A percentile compares a stretch with the other conserved stretches of the same genome.
phyloP scores from a whole-genome alignment of 805 yeast species.

The Candida stauntonica region DNA sequence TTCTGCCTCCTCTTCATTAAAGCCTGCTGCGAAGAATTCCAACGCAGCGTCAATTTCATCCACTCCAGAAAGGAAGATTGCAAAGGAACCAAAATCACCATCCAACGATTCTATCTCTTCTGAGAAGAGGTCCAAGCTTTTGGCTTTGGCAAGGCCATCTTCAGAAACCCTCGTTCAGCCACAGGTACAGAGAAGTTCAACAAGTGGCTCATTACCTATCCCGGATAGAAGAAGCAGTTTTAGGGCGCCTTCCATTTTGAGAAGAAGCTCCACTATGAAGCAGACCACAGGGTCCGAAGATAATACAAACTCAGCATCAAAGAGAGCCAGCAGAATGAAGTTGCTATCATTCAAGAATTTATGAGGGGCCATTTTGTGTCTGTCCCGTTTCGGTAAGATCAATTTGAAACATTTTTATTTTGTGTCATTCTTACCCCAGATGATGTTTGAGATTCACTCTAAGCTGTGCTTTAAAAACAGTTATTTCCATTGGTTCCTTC shows the following conservation, averaged over 20 bases:
- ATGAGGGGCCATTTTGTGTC: constrained; percentile 8
- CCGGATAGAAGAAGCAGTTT: background rate
- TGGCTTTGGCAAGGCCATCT: no score
- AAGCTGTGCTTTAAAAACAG: no score
- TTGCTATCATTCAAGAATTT: constrained; percentile 7
- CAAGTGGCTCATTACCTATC: background rate
- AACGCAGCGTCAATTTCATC: background rate
- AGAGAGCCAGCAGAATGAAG: constrained; percentile 11
- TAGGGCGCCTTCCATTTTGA: constrained; percentile 6
- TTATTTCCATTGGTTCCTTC: no score
- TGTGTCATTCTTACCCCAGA: no score
- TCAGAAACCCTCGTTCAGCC: no score
- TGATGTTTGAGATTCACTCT: no score
- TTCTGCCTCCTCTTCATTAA: background rate
- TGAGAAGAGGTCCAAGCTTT: no score
- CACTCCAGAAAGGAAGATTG: background rate
- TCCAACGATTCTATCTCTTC: no score
- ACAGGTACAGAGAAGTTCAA: background rate
- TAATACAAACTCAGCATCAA: no score
- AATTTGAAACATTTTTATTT: no score
- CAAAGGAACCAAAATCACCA: background rate
- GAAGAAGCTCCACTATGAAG: constrained; percentile 5
- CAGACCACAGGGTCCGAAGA: background rate
- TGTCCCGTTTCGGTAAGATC: no score
- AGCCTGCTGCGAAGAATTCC: background rate